Evolutionary conservation across 345 rosid genomes (phyloP).

Genomic region (Salix purpurea): DNA sequence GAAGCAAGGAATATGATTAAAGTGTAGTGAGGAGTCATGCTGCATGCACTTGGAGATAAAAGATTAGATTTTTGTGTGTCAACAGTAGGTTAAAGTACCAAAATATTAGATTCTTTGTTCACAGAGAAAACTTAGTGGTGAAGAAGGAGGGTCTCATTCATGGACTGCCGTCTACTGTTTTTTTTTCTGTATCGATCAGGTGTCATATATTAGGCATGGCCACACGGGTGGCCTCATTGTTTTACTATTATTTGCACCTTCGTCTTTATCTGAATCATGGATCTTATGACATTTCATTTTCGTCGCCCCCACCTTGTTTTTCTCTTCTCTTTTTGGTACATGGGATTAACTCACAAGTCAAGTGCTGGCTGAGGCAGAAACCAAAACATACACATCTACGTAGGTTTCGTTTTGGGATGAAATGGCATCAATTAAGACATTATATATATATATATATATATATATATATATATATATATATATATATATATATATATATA

Average conservation of each 20-base stretch:
- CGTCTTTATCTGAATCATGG: background rate
- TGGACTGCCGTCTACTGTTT: background rate
- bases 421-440: background rate
- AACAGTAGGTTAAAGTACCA: background rate
- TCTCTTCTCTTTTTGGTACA: background rate
- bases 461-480: no score
- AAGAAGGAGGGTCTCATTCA: background rate
- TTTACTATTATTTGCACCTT: background rate
- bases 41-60: background rate
- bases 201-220: background rate
- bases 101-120: background rate
- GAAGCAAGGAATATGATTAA: background rate
- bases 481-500: no score
- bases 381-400: background rate
- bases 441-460: no score
- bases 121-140: background rate
- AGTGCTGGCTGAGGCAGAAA: background rate
- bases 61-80: background rate
- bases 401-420: background rate
- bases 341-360: background rate
- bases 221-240: background rate
- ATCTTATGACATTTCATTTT: background rate
- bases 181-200: background rate
- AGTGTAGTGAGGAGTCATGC: background rate
- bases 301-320: background rate